phyloP scores from a whole-genome alignment of 768 basidiomycete genomes.

The Psilocybe cubensis region DNA sequence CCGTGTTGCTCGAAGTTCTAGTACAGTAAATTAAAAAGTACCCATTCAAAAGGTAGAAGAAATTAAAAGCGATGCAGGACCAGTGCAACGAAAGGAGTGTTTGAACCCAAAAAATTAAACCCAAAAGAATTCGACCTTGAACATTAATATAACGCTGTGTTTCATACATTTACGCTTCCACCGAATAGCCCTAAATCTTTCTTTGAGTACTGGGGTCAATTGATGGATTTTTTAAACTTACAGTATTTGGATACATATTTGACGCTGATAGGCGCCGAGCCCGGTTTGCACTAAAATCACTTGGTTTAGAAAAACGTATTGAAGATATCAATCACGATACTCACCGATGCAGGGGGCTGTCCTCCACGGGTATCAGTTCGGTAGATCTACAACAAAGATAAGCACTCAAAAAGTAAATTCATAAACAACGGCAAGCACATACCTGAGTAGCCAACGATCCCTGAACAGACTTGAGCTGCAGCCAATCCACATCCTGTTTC shows the following conservation, averaged over 20 bases:
- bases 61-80: conserved; percentile 1
- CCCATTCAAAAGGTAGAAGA: background rate
- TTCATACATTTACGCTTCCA: conserved; percentile 14
- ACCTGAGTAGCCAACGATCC: conserved; percentile 54
- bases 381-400: conserved; percentile 39
- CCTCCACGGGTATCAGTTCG: conserved; percentile 57
- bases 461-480: conserved; percentile 46
- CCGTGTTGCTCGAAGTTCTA: background rate
- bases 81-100: background rate
- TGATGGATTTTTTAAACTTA: conserved; percentile 28
- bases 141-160: background rate
- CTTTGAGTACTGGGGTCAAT: background rate
- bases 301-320: background rate
- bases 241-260: conserved; percentile 59
- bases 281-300: conserved; percentile 38
- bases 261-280: conserved; percentile 44
- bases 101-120: background rate
- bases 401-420: too few relatives aligned
- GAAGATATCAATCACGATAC: conserved; percentile 14
- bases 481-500: conserved; percentile 55
- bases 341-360: conserved; percentile 54
- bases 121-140: background rate
- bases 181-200: conserved; percentile 26
- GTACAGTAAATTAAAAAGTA: background rate
- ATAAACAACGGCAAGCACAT: conserved; percentile 45